Evolutionary conservation across 768 basidiomycete genomes (phyloP), one percentile per base, ranked within the genome.

Genomic region (Tricholoma terreum): DNA sequence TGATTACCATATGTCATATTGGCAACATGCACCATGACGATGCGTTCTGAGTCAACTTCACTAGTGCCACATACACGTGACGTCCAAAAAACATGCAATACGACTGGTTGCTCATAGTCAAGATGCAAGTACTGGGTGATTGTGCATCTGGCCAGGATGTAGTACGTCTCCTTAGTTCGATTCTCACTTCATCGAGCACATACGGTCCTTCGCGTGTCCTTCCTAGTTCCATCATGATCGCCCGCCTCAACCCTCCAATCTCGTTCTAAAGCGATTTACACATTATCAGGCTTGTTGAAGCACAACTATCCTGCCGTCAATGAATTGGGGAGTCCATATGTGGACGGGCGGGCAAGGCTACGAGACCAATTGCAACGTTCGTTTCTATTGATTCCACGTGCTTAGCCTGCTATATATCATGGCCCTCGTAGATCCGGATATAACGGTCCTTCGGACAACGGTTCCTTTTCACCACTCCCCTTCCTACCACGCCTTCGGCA

Each of bases 221-320:
- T 86, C 67, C 78, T 94, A 33, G 72, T 77, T 0, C 79, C 86
- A 0, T 75, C n/a, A n/a, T n/a, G n/a, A n/a, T n/a, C 81, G 7
- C 61, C 71, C 4, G 73, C 72, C 6, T 77, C 77, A 11, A 80
- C 87, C 0, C 61, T 83, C 1, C 74, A 80, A 45, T 78, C 79
- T 8, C 81, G 90, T n/a, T 82, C 89, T 15, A 92, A 92, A 71
- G 92, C 87, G 1, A 78, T 94, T 31, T 96, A 96, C 68, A 73
- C 86, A 0, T 74, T 96, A 9, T 94, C 92, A 0, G 89, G 89
- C 0, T 65, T 90, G 0, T 70, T 94, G 51, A 92, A 90, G 68
- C 91, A 94, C 69, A 90, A 86, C 54, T 78, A 80, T 3, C 75
- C 82, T 3, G 91, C 91, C 0, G 83, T 94, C 1, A 61, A n/a